phyloP scores from a whole-genome alignment of 768 basidiomycete genomes.

The Pholiota molesta region DNA sequence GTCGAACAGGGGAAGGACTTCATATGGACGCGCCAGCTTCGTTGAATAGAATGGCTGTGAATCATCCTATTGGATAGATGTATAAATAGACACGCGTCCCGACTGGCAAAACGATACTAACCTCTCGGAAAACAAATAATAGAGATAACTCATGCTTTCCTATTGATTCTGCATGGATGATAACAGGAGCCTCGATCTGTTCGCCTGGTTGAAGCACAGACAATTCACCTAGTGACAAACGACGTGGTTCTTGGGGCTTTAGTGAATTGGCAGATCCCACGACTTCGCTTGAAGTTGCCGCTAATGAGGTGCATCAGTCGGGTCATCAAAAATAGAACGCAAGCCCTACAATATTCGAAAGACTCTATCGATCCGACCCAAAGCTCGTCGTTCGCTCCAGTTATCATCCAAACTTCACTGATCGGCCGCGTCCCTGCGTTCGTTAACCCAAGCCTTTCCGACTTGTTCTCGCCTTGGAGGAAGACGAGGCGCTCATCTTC shows the following conservation, averaged over 20 bases:
- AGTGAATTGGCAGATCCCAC: constrained; percentile 58
- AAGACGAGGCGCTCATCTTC: constrained; percentile 55
- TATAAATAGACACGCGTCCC: constrained; percentile 1
- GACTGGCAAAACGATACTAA: constrained; percentile 14
- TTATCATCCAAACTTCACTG: constrained; percentile 71
- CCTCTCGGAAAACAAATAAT: constrained; percentile 46
- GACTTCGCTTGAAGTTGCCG: constrained; percentile 34
- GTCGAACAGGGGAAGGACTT: constrained; percentile 63
- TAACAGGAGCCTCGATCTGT: constrained; percentile 51
- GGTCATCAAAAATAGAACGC: no score
- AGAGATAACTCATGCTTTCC: constrained; percentile 58
- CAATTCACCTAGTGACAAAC: constrained; percentile 40
- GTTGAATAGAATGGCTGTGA: constrained; percentile 59
- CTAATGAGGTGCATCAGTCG: constrained; percentile 5
- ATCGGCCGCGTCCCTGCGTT: constrained; percentile 69
- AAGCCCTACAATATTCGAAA: constrained; percentile 18
- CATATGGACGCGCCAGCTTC: constrained; percentile 54
- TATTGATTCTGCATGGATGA: constrained; percentile 51
- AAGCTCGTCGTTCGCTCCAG: constrained; percentile 63
- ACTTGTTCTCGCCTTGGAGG: constrained; percentile 69
- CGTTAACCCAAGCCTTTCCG: constrained; percentile 56
- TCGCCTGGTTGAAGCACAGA: constrained; percentile 48
- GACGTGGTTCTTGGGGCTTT: constrained; percentile 44
- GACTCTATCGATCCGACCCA: constrained; percentile 44
- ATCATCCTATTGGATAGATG: constrained; percentile 38